These are phyloP conservation scores for Kluyveromyces nonfermentans DNA, from an alignment of 805 yeast species.

Conservation along the genomic window DNA sequence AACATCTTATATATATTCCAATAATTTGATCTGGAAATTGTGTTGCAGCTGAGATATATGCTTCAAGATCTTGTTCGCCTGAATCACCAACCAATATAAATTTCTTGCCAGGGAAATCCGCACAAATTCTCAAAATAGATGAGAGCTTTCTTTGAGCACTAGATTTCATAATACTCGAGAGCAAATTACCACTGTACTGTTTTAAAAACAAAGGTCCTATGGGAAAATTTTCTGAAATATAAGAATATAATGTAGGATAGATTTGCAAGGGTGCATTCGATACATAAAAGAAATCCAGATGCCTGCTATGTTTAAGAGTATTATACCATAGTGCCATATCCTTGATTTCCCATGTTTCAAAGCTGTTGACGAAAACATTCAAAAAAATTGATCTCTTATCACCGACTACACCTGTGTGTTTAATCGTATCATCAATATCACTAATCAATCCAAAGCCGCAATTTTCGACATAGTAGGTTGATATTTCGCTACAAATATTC, in stretches of 20 bases:
- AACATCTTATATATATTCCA: conserved; percentile 75
- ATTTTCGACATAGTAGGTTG: conserved; percentile 13
- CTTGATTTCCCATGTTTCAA: conserved; percentile 59
- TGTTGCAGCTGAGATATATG: conserved; percentile 64
- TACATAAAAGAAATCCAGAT: conserved; percentile 76
- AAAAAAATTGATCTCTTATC: conserved; percentile 77
- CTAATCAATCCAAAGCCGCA: conserved; percentile 66
- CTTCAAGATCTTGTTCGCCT: conserved; percentile 92
- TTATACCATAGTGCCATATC: conserved; percentile 68
- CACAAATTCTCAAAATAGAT: conserved; percentile 50
- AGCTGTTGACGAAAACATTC: conserved; percentile 63
- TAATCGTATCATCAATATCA: conserved; percentile 92
- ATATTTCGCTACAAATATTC: not conserved
- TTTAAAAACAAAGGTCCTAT: conserved; percentile 77
- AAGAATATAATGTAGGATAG: conserved; percentile 38
- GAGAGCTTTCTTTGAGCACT: conserved; percentile 70
- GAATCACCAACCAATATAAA: conserved; percentile 90
- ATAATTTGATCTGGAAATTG: conserved; percentile 51
- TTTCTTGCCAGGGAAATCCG: conserved; percentile 67
- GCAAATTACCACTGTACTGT: conserved; percentile 72
- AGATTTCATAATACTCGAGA: conserved; percentile 79
- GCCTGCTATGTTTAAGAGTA: conserved; percentile 33
- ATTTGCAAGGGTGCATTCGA: conserved; percentile 95
- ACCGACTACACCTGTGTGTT: conserved; percentile 81
- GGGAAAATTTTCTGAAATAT: conserved; percentile 44